A percentile compares a stretch with the other conserved stretches of the same genome.
These are phyloP conservation scores for Delonix regia DNA, from an alignment of 306 rosid genomes.

Conservation along the genomic window DNA sequence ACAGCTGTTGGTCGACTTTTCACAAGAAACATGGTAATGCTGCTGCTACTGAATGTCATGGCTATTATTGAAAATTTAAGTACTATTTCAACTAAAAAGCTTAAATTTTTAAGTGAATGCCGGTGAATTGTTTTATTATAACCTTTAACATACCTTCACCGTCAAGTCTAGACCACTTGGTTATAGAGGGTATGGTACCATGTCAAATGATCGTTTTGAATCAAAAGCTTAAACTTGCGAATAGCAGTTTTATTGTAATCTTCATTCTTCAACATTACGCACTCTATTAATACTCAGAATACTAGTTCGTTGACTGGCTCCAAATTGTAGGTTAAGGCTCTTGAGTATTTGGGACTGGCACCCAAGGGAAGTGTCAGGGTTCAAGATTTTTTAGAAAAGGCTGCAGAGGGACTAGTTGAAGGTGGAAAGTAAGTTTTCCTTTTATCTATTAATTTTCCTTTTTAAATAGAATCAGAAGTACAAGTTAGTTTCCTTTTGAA, in stretches of 20 bases:
- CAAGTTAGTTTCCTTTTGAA: background rate
- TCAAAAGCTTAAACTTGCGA: background rate
- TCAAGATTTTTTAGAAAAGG: conserved; percentile 73
- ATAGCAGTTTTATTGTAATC: background rate
- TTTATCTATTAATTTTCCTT: background rate
- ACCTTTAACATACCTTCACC: background rate
- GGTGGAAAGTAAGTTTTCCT: conserved; percentile 82
- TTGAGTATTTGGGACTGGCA: conserved; percentile 71
- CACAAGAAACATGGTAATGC: conserved; percentile 72
- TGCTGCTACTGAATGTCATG: background rate
- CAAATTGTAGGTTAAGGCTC: conserved; percentile 60
- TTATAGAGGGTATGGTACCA: background rate
- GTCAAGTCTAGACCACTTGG: background rate
- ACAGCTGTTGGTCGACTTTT: conserved; percentile 71
- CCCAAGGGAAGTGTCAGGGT: conserved; percentile 85
- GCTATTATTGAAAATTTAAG: background rate
- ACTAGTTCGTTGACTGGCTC: conserved; percentile 1
- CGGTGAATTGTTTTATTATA: background rate
- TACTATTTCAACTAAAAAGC: background rate
- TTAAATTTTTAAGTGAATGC: background rate
- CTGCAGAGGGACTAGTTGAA: conserved; percentile 78
- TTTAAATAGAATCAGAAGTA: background rate
- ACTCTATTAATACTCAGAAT: background rate
- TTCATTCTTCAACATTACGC: background rate
- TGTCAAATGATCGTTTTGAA: background rate